Percentiles rank a stretch among this genome's conserved stretches.
Conservation (phyloP, 2,329 filamentous ascomycete species). For the Aspergillus aculeatinus region DNA sequence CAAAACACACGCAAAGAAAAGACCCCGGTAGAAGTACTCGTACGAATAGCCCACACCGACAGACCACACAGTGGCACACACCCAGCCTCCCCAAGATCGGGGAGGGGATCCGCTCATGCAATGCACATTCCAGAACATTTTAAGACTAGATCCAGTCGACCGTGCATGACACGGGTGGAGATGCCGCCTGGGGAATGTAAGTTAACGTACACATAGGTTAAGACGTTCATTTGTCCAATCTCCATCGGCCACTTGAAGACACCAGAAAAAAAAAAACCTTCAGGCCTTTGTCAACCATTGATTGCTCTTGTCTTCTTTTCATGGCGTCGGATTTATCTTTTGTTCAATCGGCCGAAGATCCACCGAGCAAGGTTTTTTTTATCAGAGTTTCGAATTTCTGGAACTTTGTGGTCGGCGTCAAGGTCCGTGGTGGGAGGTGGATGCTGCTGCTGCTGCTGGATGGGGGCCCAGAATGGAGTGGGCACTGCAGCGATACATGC, state of each 20-base stretch:
- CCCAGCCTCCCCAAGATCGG: not conserved
- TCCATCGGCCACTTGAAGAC: too few species aligned
- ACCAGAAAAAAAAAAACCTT: too few species aligned
- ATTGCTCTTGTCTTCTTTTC: too few species aligned
- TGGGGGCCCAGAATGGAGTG: not conserved
- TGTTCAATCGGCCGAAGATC: too few species aligned
- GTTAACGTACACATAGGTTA: too few species aligned
- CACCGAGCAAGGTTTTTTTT: too few species aligned
- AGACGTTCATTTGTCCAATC: not conserved
- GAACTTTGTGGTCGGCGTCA: not conserved
- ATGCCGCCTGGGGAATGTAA: not conserved
- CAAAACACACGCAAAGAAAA: too few species aligned
- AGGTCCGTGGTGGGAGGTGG: not conserved
- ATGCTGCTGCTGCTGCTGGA: not conserved
- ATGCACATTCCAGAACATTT: conserved; percentile 4
- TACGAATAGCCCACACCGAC: not conserved
- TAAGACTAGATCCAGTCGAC: conserved; percentile 1
- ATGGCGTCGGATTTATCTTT: too few species aligned
- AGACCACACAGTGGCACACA: not conserved
- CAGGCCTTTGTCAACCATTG: too few species aligned
- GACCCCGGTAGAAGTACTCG: too few species aligned
- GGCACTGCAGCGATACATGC: not conserved
- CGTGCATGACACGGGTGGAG: conserved; percentile 6
- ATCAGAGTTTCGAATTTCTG: too few species aligned
- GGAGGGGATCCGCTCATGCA: conserved; percentile 1